Conservation (phyloP, 306 rosid genomes). For the Pueraria montana region DNA sequence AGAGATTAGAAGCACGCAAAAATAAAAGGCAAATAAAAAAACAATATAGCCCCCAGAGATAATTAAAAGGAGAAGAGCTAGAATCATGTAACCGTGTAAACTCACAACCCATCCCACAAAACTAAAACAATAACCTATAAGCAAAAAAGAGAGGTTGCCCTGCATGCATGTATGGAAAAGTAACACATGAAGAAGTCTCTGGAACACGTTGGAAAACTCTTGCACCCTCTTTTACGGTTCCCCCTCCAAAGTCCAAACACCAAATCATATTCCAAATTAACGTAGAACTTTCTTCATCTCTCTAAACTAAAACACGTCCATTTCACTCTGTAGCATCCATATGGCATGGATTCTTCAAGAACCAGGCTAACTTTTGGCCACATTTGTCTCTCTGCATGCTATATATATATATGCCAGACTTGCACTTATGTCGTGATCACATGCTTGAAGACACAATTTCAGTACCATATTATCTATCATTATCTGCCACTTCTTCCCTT, state of each 20-base stretch:
- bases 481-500: background rate
- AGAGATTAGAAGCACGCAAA: too few species aligned
- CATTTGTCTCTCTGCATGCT: slow-evolving; percentile 14
- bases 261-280: slow-evolving; percentile 6
- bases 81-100: too few species aligned
- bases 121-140: too few species aligned
- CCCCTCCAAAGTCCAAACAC: background rate
- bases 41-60: too few species aligned
- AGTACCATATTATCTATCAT: background rate
- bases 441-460: background rate
- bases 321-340: slow-evolving; percentile 4
- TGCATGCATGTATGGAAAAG: too few species aligned
- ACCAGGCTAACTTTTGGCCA: background rate
- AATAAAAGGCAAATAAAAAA: too few species aligned
- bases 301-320: slow-evolving; percentile 18
- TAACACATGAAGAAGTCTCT: slow-evolving; percentile 48
- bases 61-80: too few species aligned
- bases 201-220: slow-evolving; percentile 52
- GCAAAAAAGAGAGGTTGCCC: too few species aligned
- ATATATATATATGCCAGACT: slow-evolving; percentile 25
- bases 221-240: slow-evolving; percentile 1
- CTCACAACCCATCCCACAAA: too few species aligned
- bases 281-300: slow-evolving; percentile 53
- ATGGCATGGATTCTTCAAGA: slow-evolving; percentile 51
- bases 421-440: background rate